Evolutionary conservation across 2,329 filamentous ascomycete species (phyloP), one percentile per base, ranked within the genome.

Genomic region (Lachnellula willkommii): DNA sequence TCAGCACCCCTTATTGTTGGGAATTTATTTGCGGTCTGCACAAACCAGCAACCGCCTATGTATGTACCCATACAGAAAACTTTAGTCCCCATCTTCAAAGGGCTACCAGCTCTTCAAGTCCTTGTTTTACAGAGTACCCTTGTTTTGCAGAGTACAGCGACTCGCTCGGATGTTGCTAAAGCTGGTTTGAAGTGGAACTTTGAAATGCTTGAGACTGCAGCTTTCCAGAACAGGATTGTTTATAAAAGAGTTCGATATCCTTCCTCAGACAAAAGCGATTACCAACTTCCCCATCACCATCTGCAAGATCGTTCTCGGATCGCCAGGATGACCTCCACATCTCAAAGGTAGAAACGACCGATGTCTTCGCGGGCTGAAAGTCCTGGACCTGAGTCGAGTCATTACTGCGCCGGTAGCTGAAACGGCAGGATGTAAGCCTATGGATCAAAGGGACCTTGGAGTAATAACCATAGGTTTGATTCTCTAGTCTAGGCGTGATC

Each of bases 51-150:
- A 79, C 83, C 56, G 80, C 79, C 1, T 20, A 20, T 20, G 20
- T 70, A 78, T 50, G 74, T 84, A 2, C 74, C 80, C 2, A 74
- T 83, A 47, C 81, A 84, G 80, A 83, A 53, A 66, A 66, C 0
- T 83, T 83, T 54, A 71, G 74, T 0, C 74, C 82, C 50, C 80
- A 84, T 56, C 72, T 73, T 0, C 28, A 69, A 2, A 76, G 74
- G 9, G 28, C 28, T 32, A 8, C 28, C 9, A 3, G 72, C 75
- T 0, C 66, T 78, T 3, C 56, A 65, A 2, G 67, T 83, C 0
- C 68, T 84, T 0, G 74, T 72, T 0, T 64, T 79, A 5, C 47
- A 65, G 0, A 52, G 55, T 0, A 58, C 61, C 0, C 68, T 84
- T 0, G 74, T 72, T 0, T 64, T 79, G 4, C 47, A 65, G 0